Base-by-base conservation (phyloP, 257 asterid genomes). In the Ballota nigra region DNA sequence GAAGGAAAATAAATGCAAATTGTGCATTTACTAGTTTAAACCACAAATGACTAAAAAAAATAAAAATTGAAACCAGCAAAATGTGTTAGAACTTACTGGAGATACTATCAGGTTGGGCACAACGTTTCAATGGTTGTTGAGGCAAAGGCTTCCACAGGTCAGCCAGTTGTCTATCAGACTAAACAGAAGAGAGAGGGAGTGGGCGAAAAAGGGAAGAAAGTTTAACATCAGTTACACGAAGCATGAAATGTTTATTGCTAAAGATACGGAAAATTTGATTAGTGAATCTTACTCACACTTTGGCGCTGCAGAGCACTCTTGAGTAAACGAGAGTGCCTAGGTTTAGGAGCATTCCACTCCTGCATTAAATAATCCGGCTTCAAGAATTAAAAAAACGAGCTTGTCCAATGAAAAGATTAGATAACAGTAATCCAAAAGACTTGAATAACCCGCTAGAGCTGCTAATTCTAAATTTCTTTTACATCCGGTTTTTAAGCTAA, bases 271-370 rank as follows among this genome's bases (percentile, higher is more conserved):
- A 36, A 43, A 28, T 19, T 19, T 29, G 55, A 73, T 60, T 12
- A 47, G 31, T 57, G 31, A 72, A 65, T 55, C 76, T 69, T 75
- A 77, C 96, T 90, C 85, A 95, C 99, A 81, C 83, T 84, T 85
- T 86, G 77, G 10, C 89, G 92, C 45, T 77, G 91, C 53, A 88
- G 77, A 55, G 97, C 98, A 78, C 91, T 84, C 83, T 86, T 88
- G 19, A 92, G 87, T 66, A 95, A 81, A 61, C 86, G 87, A 56
- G 98, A 84, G 72, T 92, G 99, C 75, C 97, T 87, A 71, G 95
- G 92, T 70, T 95, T 95, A 20, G 95, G 89, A 71, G 89, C 86
- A 84, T 86, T 90, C 95, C 92, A 91, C 61, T 86, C 97, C 97
- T 91, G 87, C 78, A 83, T 24, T 29, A 63, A 68, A 29, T 28